Conservation (phyloP, 352 stramenopile genomes). For the Thalassiosira exigua region DNA sequence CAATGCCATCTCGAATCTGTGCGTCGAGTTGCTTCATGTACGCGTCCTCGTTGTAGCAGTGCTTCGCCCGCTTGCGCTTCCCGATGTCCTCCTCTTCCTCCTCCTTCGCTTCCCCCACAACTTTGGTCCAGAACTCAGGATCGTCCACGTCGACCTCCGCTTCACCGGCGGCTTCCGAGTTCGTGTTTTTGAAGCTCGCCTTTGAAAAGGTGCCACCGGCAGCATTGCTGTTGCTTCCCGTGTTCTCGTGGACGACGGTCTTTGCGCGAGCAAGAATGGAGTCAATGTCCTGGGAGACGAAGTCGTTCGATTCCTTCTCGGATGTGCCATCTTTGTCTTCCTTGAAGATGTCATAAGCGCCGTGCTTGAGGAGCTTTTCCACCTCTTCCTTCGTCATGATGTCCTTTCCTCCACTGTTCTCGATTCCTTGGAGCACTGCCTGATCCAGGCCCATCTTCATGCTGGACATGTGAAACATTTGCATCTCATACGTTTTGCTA, state of each 20-base stretch:
- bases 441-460: conserved; percentile 98
- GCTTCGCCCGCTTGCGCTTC: conserved; percentile 63
- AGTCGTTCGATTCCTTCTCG: conserved; percentile 91
- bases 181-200: conserved; percentile 78
- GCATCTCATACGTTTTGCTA: conserved; percentile 98
- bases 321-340: conserved; percentile 93
- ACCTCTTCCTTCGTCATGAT: conserved; percentile 90
- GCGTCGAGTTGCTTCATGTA: conserved; percentile 62
- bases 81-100: conserved; percentile 55
- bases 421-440: conserved; percentile 96
- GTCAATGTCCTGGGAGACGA: conserved; percentile 94
- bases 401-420: conserved; percentile 86
- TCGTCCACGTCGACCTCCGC: conserved; percentile 83
- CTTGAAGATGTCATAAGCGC: conserved; percentile 97
- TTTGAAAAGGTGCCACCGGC: conserved; percentile 86
- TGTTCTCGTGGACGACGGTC: conserved; percentile 86
- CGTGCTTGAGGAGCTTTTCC: conserved; percentile 96
- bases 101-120: conserved; percentile 76
- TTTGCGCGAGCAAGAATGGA: conserved; percentile 87
- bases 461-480: conserved; percentile 99
- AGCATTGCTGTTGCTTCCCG: conserved; percentile 71
- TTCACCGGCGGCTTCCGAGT: conserved; percentile 32
- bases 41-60: conserved; percentile 77
- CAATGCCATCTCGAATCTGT: conserved; percentile 32
- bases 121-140: conserved; percentile 82